phyloP scores from a whole-genome alignment of 768 basidiomycete species.

The Calocera viscosa region DNA sequence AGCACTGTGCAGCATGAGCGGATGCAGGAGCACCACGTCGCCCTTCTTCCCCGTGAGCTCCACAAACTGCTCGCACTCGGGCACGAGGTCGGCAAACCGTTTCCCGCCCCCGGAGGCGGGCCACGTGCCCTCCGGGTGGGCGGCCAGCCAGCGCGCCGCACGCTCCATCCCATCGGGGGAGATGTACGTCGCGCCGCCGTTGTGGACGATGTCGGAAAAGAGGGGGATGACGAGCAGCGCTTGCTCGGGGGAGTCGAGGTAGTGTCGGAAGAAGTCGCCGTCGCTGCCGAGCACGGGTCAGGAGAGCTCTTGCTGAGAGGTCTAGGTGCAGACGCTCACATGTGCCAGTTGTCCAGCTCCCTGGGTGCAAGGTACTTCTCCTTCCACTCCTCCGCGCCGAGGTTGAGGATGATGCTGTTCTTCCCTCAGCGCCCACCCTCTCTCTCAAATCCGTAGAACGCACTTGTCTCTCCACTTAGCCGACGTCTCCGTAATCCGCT shows the following conservation, averaged over 20 bases:
- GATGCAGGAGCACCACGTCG: conserved; percentile 54
- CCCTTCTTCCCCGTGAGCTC: conserved; percentile 39
- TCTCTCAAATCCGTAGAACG: neutral
- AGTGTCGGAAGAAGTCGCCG: conserved; percentile 22
- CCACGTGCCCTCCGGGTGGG: conserved; percentile 18
- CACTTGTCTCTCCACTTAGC: conserved; percentile 33
- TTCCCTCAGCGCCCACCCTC: neutral
- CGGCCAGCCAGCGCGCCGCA: conserved; percentile 18
- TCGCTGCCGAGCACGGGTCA: neutral
- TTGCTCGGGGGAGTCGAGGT: conserved; percentile 54
- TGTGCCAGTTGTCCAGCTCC: conserved; percentile 50
- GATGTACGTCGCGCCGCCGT: conserved; percentile 50
- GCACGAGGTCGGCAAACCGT: conserved; percentile 12
- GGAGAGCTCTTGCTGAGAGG: neutral
- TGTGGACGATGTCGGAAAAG: conserved; percentile 42
- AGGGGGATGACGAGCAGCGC: conserved; percentile 50
- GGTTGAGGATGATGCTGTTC: conserved; percentile 47
- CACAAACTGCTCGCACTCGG: conserved; percentile 18
- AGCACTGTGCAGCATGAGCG: conserved; percentile 54
- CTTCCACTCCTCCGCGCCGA: conserved; percentile 35
- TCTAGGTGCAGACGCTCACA: neutral
- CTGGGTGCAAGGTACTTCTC: conserved; percentile 30
- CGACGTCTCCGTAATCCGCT: conserved; percentile 34
- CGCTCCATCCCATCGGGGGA: conserved; percentile 40
- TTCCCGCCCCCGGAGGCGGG: neutral